These are phyloP conservation scores for Clonostachys rosea DNA, from an alignment of 2,329 filamentous ascomycete species.

Conservation along the genomic window DNA sequence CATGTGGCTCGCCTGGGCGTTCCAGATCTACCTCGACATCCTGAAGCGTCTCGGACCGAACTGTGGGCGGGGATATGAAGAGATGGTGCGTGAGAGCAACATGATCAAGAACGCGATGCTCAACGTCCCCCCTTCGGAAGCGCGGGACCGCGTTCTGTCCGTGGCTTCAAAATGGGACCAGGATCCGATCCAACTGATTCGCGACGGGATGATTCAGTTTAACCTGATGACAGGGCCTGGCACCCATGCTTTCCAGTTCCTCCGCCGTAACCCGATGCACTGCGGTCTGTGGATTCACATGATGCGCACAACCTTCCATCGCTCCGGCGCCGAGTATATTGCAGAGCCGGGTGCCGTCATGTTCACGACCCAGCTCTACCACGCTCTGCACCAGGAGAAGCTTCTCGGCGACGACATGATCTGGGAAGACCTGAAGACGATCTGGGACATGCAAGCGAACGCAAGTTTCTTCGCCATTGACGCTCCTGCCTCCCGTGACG, in stretches of 20 bases:
- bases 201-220: too few relatives aligned
- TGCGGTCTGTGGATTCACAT: constrained; percentile 12
- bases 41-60: background rate
- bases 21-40: background rate
- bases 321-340: constrained; percentile 4
- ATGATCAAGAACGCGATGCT: constrained; percentile 9
- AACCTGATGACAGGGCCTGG: too few relatives aligned
- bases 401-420: constrained; percentile 1
- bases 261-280: constrained; percentile 10
- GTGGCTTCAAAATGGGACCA: background rate
- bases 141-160: background rate
- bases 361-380: constrained; percentile 10
- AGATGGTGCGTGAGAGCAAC: constrained; percentile 6
- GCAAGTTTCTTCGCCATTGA: constrained; percentile 12
- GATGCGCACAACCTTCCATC: constrained; percentile 8
- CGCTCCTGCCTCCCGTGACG: constrained; percentile 7
- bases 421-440: constrained; percentile 8
- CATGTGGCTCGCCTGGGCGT: background rate
- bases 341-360: constrained; percentile 8
- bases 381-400: constrained; percentile 11
- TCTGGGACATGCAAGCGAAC: constrained; percentile 9
- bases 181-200: background rate
- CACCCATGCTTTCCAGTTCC: constrained; percentile 6
- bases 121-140: constrained; percentile 2
- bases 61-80: background rate